Conservation (phyloP, 371 early-diverging fungal genomes). For the Rhizopus microsporus region DNA sequence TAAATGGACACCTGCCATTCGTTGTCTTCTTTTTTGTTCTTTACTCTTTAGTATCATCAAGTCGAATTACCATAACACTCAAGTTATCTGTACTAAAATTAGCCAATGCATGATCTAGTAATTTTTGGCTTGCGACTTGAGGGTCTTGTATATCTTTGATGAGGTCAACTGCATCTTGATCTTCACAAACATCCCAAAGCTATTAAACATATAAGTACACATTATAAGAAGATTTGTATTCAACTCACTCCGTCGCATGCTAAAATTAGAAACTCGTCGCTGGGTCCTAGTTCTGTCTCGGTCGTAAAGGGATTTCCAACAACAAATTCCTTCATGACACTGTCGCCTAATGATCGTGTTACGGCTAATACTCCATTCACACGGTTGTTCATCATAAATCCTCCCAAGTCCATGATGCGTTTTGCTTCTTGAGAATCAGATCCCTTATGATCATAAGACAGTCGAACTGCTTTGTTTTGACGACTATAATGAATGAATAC, state of each 20-base stretch:
- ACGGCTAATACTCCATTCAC: conserved; percentile 99
- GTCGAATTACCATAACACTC: conserved; percentile 75
- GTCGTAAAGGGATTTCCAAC: conserved; percentile 95
- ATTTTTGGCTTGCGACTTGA: conserved; percentile 75
- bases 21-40: too few relatives aligned
- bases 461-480: conserved; percentile 80
- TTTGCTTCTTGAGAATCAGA: conserved; percentile 86
- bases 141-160: conserved; percentile 77
- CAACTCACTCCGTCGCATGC: conserved; percentile 96
- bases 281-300: conserved; percentile 72
- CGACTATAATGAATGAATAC: conserved; percentile 52
- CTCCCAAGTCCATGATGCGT: conserved; percentile 90
- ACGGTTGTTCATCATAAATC: conserved; percentile 95
- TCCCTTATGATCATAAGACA: conserved; percentile 98
- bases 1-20: too few relatives aligned
- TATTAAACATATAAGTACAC: conserved; percentile 18
- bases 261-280: conserved; percentile 85
- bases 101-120: conserved; percentile 87
- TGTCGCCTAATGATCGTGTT: conserved; percentile 95
- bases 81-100: conserved; percentile 95
- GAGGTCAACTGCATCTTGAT: conserved; percentile 93
- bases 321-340: conserved; percentile 94
- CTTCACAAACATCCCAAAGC: conserved; percentile 98
- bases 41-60: conserved; percentile 5
- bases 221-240: not conserved